phyloP scores from a whole-genome alignment of 2,329 filamentous ascomycete genomes.

The Diaporthe batatas region DNA sequence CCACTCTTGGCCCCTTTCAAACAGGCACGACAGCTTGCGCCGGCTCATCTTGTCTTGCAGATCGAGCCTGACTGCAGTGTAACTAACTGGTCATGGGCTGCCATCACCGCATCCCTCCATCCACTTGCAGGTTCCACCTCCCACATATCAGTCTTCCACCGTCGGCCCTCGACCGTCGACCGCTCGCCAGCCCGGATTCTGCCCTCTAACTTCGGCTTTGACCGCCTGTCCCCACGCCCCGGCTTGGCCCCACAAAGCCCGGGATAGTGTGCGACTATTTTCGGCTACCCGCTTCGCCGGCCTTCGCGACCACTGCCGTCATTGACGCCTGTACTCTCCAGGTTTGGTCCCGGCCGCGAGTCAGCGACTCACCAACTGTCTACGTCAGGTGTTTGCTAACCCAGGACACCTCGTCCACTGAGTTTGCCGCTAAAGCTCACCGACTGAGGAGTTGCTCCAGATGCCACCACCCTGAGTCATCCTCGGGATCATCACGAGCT shows the following conservation, averaged over 20 bases:
- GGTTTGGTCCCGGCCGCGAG: conserved; percentile 24
- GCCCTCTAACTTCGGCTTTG: conserved; percentile 23
- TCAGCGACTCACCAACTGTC: conserved; percentile 23
- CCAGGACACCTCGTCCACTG: conserved; percentile 22
- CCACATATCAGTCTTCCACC: neutral
- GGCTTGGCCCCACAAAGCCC: conserved; percentile 27
- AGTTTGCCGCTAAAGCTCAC: conserved; percentile 35
- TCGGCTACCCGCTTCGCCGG: conserved; percentile 34
- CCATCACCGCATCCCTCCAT: neutral
- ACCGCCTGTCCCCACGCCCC: conserved; percentile 29
- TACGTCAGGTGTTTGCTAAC: conserved; percentile 30
- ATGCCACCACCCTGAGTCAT: conserved; percentile 30
- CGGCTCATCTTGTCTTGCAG: conserved; percentile 19
- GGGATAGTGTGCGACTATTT: conserved; percentile 33
- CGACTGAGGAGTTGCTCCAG: conserved; percentile 30
- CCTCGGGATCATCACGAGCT: conserved; percentile 24
- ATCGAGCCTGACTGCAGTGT: conserved; percentile 16
- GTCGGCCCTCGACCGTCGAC: neutral
- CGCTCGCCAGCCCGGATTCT: conserved; percentile 5
- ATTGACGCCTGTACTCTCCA: conserved; percentile 30
- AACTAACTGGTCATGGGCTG: conserved; percentile 18
- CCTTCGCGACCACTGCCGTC: conserved; percentile 23
- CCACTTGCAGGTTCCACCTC: conserved; percentile 10
- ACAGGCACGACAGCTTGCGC: conserved; percentile 11
- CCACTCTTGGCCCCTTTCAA: conserved; percentile 13